These are phyloP conservation scores for Ricinus communis DNA, from an alignment of 345 rosid genomes.

Conservation along the genomic window DNA sequence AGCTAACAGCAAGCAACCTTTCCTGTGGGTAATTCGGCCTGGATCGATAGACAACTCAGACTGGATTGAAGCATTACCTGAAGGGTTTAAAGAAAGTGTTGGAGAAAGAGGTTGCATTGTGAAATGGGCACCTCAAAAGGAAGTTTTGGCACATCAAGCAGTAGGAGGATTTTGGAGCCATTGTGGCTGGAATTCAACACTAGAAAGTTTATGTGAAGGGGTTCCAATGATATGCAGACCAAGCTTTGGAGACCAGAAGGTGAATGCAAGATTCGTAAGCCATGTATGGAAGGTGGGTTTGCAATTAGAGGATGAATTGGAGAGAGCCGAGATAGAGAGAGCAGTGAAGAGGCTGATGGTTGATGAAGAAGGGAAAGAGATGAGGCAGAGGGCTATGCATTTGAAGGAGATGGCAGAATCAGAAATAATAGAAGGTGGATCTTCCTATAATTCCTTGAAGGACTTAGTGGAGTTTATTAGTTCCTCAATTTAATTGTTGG, in stretches of 20 bases:
- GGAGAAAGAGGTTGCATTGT: slow-evolving; percentile 15
- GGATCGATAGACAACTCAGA: background rate
- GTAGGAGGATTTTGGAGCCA: slow-evolving; percentile 55
- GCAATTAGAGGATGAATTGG: slow-evolving; percentile 2
- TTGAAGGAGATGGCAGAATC: slow-evolving; percentile 13
- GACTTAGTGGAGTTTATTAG: slow-evolving; percentile 28
- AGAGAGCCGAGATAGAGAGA: slow-evolving; percentile 4
- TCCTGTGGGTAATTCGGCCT: slow-evolving; percentile 4
- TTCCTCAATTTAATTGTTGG: slow-evolving; percentile 8
- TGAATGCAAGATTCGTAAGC: slow-evolving; percentile 21
- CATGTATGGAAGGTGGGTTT: slow-evolving; percentile 24
- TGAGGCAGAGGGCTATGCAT: background rate
- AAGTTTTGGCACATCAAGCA: slow-evolving; percentile 44
- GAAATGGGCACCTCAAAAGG: slow-evolving; percentile 55
- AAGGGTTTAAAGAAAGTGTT: slow-evolving; percentile 1
- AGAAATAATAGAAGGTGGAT: slow-evolving; percentile 7
- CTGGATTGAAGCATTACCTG: background rate
- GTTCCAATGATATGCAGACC: background rate
- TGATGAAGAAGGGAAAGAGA: slow-evolving; percentile 14
- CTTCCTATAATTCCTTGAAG: slow-evolving; percentile 20
- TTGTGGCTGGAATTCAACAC: slow-evolving; percentile 51
- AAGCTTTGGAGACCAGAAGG: slow-evolving; percentile 19
- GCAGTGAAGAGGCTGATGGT: slow-evolving; percentile 15
- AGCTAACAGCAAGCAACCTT: background rate
- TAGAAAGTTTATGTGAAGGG: slow-evolving; percentile 35